phyloP scores from a whole-genome alignment of 192 early-diverging fungal genomes.

The Umbelopsis sp. region DNA sequence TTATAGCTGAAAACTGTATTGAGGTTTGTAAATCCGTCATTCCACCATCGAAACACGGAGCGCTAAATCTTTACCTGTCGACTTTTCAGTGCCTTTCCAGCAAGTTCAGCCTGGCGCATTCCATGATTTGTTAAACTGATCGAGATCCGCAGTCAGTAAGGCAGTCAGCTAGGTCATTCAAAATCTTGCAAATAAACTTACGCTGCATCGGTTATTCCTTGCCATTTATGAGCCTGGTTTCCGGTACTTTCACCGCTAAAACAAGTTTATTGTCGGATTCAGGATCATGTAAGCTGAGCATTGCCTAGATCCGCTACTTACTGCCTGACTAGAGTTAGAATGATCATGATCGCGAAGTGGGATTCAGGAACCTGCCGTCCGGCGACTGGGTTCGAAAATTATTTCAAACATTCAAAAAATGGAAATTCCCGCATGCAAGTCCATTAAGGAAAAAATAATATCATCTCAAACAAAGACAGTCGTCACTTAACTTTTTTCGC shows the following conservation, averaged over 20 bases:
- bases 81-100: not conserved
- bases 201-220: conserved; percentile 4
- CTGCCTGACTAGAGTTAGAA: not conserved
- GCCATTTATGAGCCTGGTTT: not conserved
- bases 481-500: not conserved
- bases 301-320: not conserved
- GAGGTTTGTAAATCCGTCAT: not conserved
- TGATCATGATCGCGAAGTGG: not conserved
- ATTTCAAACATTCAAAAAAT: no score
- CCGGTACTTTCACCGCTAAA: conserved; percentile 11
- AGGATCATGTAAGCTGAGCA: not conserved
- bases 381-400: not conserved
- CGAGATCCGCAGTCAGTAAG: not conserved
- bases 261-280: not conserved
- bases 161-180: not conserved
- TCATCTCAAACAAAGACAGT: no score
- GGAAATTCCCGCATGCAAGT: no score
- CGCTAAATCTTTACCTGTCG: not conserved
- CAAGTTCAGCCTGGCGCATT: not conserved
- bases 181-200: not conserved
- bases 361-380: not conserved
- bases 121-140: conserved; percentile 1
- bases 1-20: not conserved
- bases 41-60: no score
- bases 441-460: no score